Evolutionary conservation across 2,329 filamentous ascomycete species (phyloP), one percentile per base, ranked within the genome.

Genomic region (Aspergillus jensenii): DNA sequence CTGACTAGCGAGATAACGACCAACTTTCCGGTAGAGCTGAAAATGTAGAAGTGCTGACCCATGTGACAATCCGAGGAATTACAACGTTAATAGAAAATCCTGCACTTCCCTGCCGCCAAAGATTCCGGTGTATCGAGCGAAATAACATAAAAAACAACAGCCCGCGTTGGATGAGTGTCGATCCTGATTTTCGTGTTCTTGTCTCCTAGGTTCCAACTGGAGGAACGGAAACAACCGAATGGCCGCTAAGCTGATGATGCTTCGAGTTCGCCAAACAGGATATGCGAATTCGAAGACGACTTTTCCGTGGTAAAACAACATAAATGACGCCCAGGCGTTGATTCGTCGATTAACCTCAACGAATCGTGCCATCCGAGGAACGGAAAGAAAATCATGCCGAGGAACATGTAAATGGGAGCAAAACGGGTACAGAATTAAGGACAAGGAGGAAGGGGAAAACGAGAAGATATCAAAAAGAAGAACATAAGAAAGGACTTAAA

Each of bases 21-120:
- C 70, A 71, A 67, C 56, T 60, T 63, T 72, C 70, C 71, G 68
- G 71, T 69, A 68, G 58, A 67, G 69, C 67, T 71, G 66, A 58
- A 64, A 73, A 69, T 66, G 68, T 66, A 68, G 66, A 57, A 74
- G 70, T 76, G 74, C 71, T 76, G 75, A 73, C 64, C 52, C 72
- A 76, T 71, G 68, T 74, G 72, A 76, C 63, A 76, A 73, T 71
- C 74, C 69, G 70, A 69, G 70, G 73, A 75, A 76, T 76, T 78
- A 78, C 75, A 77, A 75, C 73, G 74, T 73, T 71, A 71, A 67
- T 68, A 66, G 66, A 67, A 65, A 61, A 66, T 62, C 55, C 72
- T 68, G 55, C 59, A 70, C 67, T 72, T 71, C 69, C 72, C 71
- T 75, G 74, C 72, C 73, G 75, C 74, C 73, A 76, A 45, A 70